Evolutionary conservation across 805 yeast genomes (phyloP), one percentile per base, ranked within the genome.

Genomic region (Priceomyces melissophilus): DNA sequence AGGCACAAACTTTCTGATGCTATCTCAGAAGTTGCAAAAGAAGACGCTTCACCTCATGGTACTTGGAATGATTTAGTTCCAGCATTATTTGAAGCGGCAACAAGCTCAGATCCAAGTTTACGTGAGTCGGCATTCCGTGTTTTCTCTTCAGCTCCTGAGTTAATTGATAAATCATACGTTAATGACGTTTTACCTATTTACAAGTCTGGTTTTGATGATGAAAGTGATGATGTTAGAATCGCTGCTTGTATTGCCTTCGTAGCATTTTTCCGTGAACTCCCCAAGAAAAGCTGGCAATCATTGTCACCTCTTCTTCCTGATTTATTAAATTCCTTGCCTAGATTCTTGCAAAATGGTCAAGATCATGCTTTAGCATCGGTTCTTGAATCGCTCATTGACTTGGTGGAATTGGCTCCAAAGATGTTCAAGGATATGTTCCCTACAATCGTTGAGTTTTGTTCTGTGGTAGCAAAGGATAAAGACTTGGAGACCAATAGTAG

Each of bases 1-100:
- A 81, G 97, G 58, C 96, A 91, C 62, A 93, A 91, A 58, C 69
- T 93, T 37, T 82, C 96, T 2, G 99, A 93, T 69, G 95, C 96
- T 7, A 84, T 93, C 36, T 87, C 97, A 1, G 98, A 90, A 63
- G 79, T 91, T 35, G 95, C 96, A 2, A 81, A 82, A 53, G 75
- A 71, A 35, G 84, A 80, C 43, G 82, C 78, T 10, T 53, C 67
- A 3, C 71, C 67, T 13, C 71, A 69, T 15, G 74, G 73, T 3
- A 61, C 70, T 3, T 91, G 99, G 99, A 78, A 82, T 11, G 90
- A 87, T 32, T 75, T 85, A 37, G 65, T 89, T 30, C 88, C 86
- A 39, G 80, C 88, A 0, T 69, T 91, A 30, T 77, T 87, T 46
- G 79, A 77, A 51, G 88, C 93, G 9, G 67, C 82, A 13, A 67